Evolutionary conservation across 2,329 filamentous ascomycete species (phyloP), one percentile per base, ranked within the genome.

Genomic region (Colletotrichum endophyticum): DNA sequence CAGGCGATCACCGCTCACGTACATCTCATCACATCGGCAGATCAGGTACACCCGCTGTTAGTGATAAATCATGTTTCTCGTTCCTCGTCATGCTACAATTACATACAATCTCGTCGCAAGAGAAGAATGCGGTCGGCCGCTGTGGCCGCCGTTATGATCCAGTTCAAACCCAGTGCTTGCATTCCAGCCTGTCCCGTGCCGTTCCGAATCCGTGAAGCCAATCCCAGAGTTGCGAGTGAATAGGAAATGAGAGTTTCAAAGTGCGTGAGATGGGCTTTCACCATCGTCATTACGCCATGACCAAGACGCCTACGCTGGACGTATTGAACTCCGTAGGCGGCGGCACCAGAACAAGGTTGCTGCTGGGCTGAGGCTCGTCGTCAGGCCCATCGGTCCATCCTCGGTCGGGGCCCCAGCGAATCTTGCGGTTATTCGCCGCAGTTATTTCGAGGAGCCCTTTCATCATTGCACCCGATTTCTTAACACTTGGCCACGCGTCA

Each of bases 401-500:
- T 75, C 92, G 87, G 79, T 92, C 88, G 0, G 92, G 90, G 0
- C 94, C 94, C 93, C 93, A 96, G 22, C 85, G 85, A n/a, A 95
- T 87, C 56, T 83, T 84, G 78, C 90, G 89, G 28, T 89, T 84
- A 22, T 88, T 86, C 9, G 87, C 83, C 12, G 84, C 85, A 2
- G 89, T 88, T 6, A 90, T 87, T 2, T 89, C 86, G 11, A 94
- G 82, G 25, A 96, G 84, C 4, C 88, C 91, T 12, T 85, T 84
- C 87, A 96, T 91, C 84, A 96, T 91, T 34, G 89, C 90, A 16
- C 92, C 91, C 2, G 88, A 88, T 81, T 92, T 93, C 82, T 90
- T 91, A 6, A 96, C 92, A 70, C 91, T 90, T 0, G 89, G 85
- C 81, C 90, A 95, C 0, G 90, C 94, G 83, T 96, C 94, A 77